Evolutionary conservation across 306 rosid genomes (phyloP).

Genomic region (Trifolium fragiferum): DNA sequence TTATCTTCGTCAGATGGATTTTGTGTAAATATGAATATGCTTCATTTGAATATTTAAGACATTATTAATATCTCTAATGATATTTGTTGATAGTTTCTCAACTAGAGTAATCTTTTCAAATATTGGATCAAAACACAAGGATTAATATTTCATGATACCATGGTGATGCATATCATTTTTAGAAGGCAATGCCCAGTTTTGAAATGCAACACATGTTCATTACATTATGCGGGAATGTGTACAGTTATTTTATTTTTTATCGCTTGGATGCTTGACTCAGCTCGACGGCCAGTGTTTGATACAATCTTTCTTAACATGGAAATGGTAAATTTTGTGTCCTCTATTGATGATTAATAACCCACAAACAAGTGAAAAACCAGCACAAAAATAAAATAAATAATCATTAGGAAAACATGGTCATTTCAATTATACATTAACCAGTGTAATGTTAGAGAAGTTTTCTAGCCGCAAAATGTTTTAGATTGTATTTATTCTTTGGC

Average conservation of each 20-base stretch:
- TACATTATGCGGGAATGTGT: background rate
- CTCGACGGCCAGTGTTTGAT: background rate
- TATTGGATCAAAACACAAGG: constrained; percentile 1
- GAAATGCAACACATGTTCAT: constrained; percentile 5
- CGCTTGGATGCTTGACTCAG: background rate
- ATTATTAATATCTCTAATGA: background rate
- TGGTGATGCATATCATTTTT: background rate
- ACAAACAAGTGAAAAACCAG: constrained; percentile 10
- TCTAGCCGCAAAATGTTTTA: background rate
- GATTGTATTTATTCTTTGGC: constrained; percentile 31
- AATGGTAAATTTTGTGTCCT: background rate
- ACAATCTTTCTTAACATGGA: background rate
- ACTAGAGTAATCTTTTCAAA: constrained; percentile 1
- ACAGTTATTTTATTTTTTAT: background rate
- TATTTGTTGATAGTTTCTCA: constrained; percentile 11
- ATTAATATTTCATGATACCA: background rate
- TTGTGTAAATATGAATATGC: constrained; percentile 41
- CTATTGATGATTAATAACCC: constrained; percentile 16
- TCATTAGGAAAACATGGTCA: constrained; percentile 20
- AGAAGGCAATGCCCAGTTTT: background rate
- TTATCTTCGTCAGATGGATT: constrained; percentile 10
- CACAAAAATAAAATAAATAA: background rate
- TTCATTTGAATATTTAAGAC: constrained; percentile 11
- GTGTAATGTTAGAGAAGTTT: constrained; percentile 1
- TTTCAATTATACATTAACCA: constrained; percentile 19